Evolutionary conservation across 2,329 filamentous ascomycete species (phyloP), one percentile per base, ranked within the genome.

Genomic region (Hypoxylon sp.): DNA sequence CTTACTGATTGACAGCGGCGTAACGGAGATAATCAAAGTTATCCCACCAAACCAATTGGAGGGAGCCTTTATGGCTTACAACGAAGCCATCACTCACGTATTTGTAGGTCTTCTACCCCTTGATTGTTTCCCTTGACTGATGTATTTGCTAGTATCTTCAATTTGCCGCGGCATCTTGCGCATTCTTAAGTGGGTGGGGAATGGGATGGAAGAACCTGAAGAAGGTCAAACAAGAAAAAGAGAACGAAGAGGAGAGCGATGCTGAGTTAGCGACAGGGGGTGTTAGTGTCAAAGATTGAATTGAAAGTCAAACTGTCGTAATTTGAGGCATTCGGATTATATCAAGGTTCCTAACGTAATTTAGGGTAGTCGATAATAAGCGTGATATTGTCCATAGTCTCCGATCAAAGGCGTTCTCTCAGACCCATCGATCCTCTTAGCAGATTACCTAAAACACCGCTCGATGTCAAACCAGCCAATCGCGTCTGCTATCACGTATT

Each of bases 11-110:
- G 64, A 67, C 5, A 79, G 77, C 3, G 83, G 83, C 11, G 81
- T 82, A 3, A 81, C 81, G 1, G 75, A 79, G 47, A 72, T 85
- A 70, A 72, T 77, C 50, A 56, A 77, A 4, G 72, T 81, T 14
- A 75, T 80, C 4, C 71, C 79, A 1, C 63, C 72, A 4, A 70
- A 69, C 3, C 72, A 80, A 21, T 65, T 84, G 2, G 53, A 67
- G 0, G 75, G 72, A 2, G 74, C 80, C 14, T 57, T 79, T n/a
- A 43, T 69, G 25, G 78, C 78, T 19, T 81, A 81, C 58, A 71
- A 69, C 54, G 46, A 65, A 48, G 67, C 65, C 0, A 67, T 74
- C n/a, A 67, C 56, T 27, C 43, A 71, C 37, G 58, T 73, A 50
- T 73, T 73, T 21, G 70, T 73, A 41, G 65, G 70, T 67, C 5